Evolutionary conservation across 1,284 basidiomycete genomes (phyloP).

Genomic region (Lignosus rhinocerotis): DNA sequence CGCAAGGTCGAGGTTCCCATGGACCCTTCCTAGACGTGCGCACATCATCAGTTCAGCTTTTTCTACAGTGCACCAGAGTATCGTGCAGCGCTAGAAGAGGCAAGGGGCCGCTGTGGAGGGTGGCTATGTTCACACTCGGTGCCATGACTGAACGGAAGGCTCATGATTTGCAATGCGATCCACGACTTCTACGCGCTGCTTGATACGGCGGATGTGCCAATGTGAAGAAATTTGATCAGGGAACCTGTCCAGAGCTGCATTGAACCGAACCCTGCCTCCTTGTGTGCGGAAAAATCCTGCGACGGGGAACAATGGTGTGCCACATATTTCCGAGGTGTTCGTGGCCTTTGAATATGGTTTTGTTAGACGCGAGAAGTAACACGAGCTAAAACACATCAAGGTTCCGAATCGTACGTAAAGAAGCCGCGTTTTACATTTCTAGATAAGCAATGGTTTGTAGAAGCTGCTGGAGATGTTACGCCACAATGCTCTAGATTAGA

Average conservation of each 20-base stretch:
- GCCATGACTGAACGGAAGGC: not conserved
- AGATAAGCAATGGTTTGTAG: conserved; percentile 2
- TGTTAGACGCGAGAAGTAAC: conserved; percentile 1
- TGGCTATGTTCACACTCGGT: not conserved
- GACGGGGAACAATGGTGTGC: not conserved
- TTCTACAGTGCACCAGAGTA: not conserved
- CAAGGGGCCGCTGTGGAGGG: conserved; percentile 4
- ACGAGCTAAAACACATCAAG: not conserved
- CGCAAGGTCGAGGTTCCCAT: conserved; percentile 2
- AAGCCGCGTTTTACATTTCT: not conserved
- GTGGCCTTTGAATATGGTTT: not conserved
- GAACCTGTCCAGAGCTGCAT: not conserved
- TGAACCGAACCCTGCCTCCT: not conserved
- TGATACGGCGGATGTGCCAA: not conserved
- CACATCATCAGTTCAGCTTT: conserved; percentile 4
- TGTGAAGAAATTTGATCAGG: not conserved
- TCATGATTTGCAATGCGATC: conserved; percentile 21
- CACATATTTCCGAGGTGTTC: not conserved
- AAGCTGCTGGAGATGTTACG: not conserved
- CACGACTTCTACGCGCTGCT: conserved; percentile 1
- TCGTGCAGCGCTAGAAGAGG: conserved; percentile 6
- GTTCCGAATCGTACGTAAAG: conserved; percentile 1
- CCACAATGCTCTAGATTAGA: conserved; percentile 3
- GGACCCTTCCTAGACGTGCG: conserved; percentile 1
- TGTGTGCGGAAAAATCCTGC: not conserved